These are phyloP conservation scores for Cicer yamashitae DNA, from an alignment of 306 rosid species.

Conservation along the genomic window DNA sequence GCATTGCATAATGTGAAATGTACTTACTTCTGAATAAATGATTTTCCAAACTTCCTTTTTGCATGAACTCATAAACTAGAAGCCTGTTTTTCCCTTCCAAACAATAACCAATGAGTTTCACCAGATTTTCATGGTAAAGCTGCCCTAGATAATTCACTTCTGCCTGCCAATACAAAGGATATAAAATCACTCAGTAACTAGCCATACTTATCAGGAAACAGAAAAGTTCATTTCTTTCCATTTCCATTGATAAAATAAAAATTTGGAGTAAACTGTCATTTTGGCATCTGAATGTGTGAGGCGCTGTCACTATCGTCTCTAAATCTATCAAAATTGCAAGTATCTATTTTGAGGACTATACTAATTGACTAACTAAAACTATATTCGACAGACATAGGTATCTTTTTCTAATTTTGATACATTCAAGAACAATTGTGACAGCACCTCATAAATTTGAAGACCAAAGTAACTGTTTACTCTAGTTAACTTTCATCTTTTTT, in stretches of 20 bases:
- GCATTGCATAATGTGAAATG: slow-evolving; percentile 19
- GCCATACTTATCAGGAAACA: slow-evolving; percentile 5
- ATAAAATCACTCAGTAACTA: slow-evolving; percentile 32
- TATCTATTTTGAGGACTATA: too few species aligned
- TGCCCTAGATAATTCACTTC: slow-evolving; percentile 91
- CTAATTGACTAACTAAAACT: too few species aligned
- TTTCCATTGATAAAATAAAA: not conserved
- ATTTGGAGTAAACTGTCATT: too few species aligned
- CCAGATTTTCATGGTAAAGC: slow-evolving; percentile 84
- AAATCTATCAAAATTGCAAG: too few species aligned
- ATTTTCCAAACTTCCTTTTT: slow-evolving; percentile 90
- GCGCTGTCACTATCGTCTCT: too few species aligned
- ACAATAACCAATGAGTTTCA: slow-evolving; percentile 90
- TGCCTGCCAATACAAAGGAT: slow-evolving; percentile 62
- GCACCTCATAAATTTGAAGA: too few species aligned
- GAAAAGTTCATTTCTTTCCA: not conserved
- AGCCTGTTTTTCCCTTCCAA: slow-evolving; percentile 76
- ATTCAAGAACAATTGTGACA: too few species aligned
- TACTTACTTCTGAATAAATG: slow-evolving; percentile 87
- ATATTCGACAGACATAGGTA: too few species aligned
- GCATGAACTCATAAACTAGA: slow-evolving; percentile 90
- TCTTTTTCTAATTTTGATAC: too few species aligned
- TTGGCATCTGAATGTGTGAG: too few species aligned
- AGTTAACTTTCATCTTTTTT: not conserved
- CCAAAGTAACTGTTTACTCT: not conserved